Evolutionary conservation across 306 rosid genomes (phyloP).

Genomic region (Rubus idaeus): DNA sequence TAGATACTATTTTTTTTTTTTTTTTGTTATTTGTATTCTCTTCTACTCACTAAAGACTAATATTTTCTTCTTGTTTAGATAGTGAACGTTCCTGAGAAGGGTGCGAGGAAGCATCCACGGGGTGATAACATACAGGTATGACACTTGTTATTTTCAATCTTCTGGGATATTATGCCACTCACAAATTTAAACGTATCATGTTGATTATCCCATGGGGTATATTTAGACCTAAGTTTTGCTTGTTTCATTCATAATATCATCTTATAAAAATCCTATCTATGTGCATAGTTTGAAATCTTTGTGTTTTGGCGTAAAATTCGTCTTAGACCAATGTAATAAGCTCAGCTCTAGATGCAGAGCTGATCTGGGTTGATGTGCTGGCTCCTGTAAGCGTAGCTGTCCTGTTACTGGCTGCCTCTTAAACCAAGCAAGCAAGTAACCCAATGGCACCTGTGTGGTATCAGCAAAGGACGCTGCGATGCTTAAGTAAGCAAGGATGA

Average conservation of each 20-base stretch:
- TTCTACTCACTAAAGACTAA: constrained; percentile 32
- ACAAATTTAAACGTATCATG: not conserved
- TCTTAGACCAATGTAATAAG: not conserved
- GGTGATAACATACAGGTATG: constrained; percentile 96
- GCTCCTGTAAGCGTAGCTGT: not conserved
- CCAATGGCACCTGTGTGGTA: not conserved
- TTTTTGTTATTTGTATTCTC: not conserved
- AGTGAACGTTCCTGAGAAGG: constrained; percentile 98
- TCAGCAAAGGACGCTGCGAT: not conserved
- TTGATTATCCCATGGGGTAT: constrained; percentile 5
- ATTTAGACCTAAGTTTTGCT: not conserved
- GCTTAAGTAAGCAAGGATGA: not conserved
- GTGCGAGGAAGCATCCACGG: constrained; percentile 91
- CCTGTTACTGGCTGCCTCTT: not conserved
- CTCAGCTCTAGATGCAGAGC: not conserved
- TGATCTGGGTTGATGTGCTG: not conserved
- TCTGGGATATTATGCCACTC: not conserved
- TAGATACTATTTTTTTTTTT: not conserved
- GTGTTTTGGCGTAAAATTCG: not conserved
- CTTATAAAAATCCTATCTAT: not conserved
- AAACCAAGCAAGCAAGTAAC: too few relatives aligned
- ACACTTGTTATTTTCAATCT: not conserved
- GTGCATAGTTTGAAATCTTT: not conserved
- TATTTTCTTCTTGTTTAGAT: constrained; percentile 64
- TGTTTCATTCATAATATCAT: not conserved